A percentile compares a stretch with the other conserved stretches of the same genome.
Conservation (phyloP, 2,329 filamentous ascomycete genomes). For the Colletotrichum acutatum region DNA sequence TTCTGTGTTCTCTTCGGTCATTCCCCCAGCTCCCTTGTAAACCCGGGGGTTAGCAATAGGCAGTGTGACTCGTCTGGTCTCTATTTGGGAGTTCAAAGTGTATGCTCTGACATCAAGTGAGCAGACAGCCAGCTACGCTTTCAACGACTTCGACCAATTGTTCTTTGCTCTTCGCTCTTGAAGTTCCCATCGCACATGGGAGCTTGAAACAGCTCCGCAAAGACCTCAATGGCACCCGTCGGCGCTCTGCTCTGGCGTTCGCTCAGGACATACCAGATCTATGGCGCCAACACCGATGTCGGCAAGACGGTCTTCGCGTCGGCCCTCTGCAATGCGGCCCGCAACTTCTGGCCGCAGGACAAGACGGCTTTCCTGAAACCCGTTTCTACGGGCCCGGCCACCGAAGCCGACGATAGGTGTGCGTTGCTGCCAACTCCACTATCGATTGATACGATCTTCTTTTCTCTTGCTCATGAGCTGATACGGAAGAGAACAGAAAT, state of each 20-base stretch:
- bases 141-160: no score
- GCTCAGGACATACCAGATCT: conserved; percentile 78
- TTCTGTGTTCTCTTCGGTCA: background rate
- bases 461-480: background rate
- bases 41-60: background rate
- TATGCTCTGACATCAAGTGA: background rate
- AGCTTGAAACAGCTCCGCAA: background rate
- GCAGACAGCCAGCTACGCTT: background rate
- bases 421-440: conserved; percentile 4
- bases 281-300: conserved; percentile 85
- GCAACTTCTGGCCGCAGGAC: conserved; percentile 55
- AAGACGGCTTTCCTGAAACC: conserved; percentile 79
- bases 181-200: background rate
- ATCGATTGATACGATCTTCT: background rate
- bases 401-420: conserved; percentile 79
- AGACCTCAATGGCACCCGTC: conserved; percentile 55
- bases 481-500: background rate
- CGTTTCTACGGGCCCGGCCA: conserved; percentile 77
- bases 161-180: background rate
- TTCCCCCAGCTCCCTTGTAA: background rate
- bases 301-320: conserved; percentile 87
- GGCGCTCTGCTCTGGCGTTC: conserved; percentile 74
- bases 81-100: background rate
- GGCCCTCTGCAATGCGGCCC: conserved; percentile 73
- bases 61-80: background rate